Conservation (phyloP, 2,329 filamentous ascomycete species). For the Arachnomyces sp. region DNA sequence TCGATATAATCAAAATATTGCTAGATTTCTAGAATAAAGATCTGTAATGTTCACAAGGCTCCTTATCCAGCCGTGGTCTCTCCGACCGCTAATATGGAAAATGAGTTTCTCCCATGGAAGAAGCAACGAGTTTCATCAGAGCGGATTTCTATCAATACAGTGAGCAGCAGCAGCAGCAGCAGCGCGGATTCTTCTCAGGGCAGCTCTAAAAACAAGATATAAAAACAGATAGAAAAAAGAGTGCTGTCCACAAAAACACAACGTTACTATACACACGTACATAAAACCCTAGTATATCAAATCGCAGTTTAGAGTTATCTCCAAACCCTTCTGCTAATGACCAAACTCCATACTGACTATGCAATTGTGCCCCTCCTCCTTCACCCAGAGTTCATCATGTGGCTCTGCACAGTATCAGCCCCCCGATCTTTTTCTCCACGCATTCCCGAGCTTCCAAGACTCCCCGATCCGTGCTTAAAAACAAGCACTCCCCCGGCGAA, state of each 20-base stretch:
- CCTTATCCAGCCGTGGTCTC: no score
- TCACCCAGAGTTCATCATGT: constrained; percentile 25
- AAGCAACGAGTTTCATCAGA: no score
- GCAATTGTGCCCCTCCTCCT: constrained; percentile 16
- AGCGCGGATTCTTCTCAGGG: no score
- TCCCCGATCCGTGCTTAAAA: constrained; percentile 68
- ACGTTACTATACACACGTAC: constrained; percentile 32
- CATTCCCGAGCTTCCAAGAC: constrained; percentile 78
- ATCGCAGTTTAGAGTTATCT: constrained; percentile 10
- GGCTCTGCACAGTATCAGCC: constrained; percentile 67
- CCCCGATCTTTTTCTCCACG: constrained; percentile 71
- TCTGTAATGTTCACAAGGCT: no score
- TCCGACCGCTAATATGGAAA: no score
- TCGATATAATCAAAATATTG: no score
- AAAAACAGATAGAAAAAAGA: no score
- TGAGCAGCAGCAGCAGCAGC: no score
- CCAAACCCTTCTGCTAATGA: constrained; percentile 18
- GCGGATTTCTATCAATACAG: no score
- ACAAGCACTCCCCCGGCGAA: constrained; percentile 72
- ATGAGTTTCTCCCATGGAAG: no score
- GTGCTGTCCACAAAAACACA: constrained; percentile 2
- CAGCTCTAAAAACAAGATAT: no score
- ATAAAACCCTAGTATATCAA: constrained; percentile 26
- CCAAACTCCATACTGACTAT: constrained; percentile 32
- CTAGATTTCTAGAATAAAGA: no score